Base-by-base conservation (phyloP, 192 early-diverging fungal genomes). In the Martensiomyces pterosporus region DNA sequence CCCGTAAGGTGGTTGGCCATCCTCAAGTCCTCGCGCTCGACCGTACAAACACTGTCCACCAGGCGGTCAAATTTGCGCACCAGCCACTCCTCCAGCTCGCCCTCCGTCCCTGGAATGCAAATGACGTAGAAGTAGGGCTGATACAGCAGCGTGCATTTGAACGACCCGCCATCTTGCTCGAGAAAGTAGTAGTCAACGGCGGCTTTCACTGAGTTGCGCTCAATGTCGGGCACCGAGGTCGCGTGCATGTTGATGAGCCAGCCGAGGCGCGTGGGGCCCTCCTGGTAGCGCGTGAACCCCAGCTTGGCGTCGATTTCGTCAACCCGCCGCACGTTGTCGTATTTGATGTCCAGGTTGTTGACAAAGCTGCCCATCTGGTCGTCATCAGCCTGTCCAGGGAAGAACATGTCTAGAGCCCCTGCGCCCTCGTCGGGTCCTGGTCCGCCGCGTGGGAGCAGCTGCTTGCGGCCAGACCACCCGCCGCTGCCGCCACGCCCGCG, bases 181-280 rank as follows among this genome's bases (percentile, higher is more conserved):
- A 97, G 67, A 61, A 99, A 99, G 55, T 95, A 97, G 37, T 86
- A 85, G 67, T 97, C 92, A 3, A 95, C 83, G 0, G 84, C 94
- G 0, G 91, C 57, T 38, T 79, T 77, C 19, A 84, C 85, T 16
- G 74, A 65, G 15, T 72, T 62, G 73, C 78, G 80, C 41, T 92
- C 84, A 2, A 64, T 56, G 57, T 85, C 82, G 34, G 64, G 57
- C 21, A 92, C 76, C 7, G 81, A 54, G 0, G 88, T 88, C 78
- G 86, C 74, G 54, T 93, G 87, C 79, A 97, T 94, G 78, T 99
- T 99, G 23, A 95, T 82, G 25, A 99, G 76, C 97, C 97, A 99
- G 1, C 97, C 97, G 2, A 87, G 52, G 15, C 80, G 76, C 34
- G 76, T 67, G 9, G 85, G 82, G 9, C 87, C 87, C 45, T 87